Conservation (phyloP, 768 basidiomycete species). For the Phylloporus rhodoxanthus region DNA sequence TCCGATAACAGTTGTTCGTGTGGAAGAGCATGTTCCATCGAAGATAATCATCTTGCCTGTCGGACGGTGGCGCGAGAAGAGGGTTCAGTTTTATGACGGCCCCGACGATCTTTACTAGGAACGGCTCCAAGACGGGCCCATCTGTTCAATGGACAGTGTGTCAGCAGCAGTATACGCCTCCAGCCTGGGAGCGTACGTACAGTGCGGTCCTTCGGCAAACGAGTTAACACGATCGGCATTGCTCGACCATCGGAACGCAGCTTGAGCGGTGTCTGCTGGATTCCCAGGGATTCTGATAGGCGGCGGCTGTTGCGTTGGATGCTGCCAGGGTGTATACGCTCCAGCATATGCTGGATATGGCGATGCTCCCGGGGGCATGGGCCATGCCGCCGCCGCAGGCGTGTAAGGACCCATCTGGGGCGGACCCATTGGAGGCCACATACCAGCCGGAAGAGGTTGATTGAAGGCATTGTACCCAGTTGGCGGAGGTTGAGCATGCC, state of each 20-base stretch:
- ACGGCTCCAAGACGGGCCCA: conserved; percentile 65
- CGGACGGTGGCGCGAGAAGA: conserved; percentile 45
- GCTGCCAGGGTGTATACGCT: conserved; percentile 24
- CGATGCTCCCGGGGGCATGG: conserved; percentile 23
- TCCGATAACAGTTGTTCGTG: conserved; percentile 55
- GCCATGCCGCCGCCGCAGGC: conserved; percentile 24
- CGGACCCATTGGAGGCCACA: conserved; percentile 17
- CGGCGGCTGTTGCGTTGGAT: conserved; percentile 23
- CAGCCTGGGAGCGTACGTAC: conserved; percentile 27
- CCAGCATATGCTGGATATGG: conserved; percentile 16
- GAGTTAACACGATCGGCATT: conserved; percentile 30
- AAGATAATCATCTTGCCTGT: conserved; percentile 43
- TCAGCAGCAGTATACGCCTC: conserved; percentile 7
- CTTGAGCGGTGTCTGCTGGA: conserved; percentile 21
- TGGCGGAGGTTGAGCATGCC: conserved; percentile 14
- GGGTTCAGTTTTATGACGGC: conserved; percentile 55
- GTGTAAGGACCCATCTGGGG: conserved; percentile 18
- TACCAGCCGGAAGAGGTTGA: conserved; percentile 27
- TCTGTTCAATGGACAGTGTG: conserved; percentile 34
- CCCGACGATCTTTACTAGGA: conserved; percentile 45
- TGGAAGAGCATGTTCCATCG: conserved; percentile 74
- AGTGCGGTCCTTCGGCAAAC: conserved; percentile 39
- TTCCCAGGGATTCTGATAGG: conserved; percentile 20
- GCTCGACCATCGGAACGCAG: conserved; percentile 27
- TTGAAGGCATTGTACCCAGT: conserved; percentile 27